phyloP scores from a whole-genome alignment of 495 filamentous ascomycete genomes.

The Podospora bellae-mahoneyi region DNA sequence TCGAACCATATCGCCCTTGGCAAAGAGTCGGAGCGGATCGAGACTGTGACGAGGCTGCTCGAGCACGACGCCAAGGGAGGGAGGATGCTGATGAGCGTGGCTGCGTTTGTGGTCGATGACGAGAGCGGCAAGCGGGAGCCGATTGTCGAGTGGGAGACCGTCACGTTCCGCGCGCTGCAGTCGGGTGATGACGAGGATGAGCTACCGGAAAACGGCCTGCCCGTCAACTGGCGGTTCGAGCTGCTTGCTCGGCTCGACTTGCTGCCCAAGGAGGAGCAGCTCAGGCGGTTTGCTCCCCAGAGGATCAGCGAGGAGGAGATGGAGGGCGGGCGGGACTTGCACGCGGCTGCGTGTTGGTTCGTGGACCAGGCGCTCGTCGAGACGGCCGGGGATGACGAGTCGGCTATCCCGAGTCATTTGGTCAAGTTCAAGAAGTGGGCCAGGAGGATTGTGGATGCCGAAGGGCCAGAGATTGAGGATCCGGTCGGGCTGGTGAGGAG shows the following conservation, averaged over 20 bases:
- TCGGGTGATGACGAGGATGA: not conserved
- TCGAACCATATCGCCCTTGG: not conserved
- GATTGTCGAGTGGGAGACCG: not conserved
- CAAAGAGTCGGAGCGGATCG: not conserved
- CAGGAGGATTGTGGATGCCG: not conserved
- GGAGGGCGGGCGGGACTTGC: not conserved
- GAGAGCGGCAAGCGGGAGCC: not conserved
- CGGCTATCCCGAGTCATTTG: not conserved
- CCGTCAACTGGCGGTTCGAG: not conserved
- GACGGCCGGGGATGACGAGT: not conserved
- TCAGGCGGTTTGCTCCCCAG: not conserved
- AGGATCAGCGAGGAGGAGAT: not conserved
- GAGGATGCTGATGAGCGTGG: constrained; percentile 4
- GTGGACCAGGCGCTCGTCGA: not conserved
- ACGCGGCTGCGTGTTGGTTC: not conserved
- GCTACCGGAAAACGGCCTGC: not conserved
- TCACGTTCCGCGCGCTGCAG: constrained; percentile 2
- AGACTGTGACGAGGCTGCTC: not conserved
- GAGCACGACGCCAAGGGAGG: constrained; percentile 3
- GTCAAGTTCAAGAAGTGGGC: not conserved
- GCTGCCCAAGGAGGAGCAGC: constrained; percentile 1
- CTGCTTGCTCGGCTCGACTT: not conserved
- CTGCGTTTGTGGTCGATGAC: not conserved
- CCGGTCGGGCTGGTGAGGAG: not conserved
- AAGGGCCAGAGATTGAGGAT: not conserved